Conservation (phyloP, 1,139 yeast species). For the Schwanniomyces etchellsii region DNA sequence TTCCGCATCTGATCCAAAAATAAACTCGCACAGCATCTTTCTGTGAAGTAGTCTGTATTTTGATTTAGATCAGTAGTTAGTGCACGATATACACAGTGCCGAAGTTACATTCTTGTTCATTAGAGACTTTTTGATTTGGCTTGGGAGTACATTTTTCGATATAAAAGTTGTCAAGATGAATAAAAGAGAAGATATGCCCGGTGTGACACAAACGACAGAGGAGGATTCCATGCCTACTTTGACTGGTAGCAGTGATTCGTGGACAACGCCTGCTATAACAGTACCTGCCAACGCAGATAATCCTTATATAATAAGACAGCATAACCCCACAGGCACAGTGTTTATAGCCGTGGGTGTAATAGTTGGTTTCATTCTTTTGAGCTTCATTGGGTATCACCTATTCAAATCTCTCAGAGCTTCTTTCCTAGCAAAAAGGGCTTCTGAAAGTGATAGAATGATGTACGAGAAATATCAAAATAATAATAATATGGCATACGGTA, state of each 20-base stretch:
- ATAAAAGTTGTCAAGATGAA: too few species aligned
- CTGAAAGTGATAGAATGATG: conserved; percentile 25
- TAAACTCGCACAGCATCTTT: too few species aligned
- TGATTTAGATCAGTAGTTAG: too few species aligned
- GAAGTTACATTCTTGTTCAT: not conserved
- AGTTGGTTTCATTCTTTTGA: conserved; percentile 50
- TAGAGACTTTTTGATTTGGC: not conserved
- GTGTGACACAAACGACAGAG: not conserved
- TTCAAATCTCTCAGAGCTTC: conserved; percentile 34
- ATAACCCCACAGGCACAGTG: conserved; percentile 65
- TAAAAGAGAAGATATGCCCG: not conserved
- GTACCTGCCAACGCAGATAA: conserved; percentile 57
- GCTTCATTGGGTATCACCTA: conserved; percentile 36
- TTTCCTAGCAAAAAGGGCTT: conserved; percentile 30
- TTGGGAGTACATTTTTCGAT: not conserved
- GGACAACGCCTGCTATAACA: conserved; percentile 52
- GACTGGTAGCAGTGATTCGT: conserved; percentile 12
- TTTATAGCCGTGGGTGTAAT: conserved; percentile 74
- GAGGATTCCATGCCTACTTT: conserved; percentile 7
- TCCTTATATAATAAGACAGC: conserved; percentile 53
- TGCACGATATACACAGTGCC: too few species aligned
- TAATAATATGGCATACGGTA: conserved; percentile 32
- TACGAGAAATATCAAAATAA: conserved; percentile 35
- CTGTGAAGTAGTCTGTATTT: too few species aligned
- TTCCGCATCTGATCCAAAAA: too few species aligned